Conservation (phyloP, 176 grass and related monocot genomes). For the Oryza punctata region DNA sequence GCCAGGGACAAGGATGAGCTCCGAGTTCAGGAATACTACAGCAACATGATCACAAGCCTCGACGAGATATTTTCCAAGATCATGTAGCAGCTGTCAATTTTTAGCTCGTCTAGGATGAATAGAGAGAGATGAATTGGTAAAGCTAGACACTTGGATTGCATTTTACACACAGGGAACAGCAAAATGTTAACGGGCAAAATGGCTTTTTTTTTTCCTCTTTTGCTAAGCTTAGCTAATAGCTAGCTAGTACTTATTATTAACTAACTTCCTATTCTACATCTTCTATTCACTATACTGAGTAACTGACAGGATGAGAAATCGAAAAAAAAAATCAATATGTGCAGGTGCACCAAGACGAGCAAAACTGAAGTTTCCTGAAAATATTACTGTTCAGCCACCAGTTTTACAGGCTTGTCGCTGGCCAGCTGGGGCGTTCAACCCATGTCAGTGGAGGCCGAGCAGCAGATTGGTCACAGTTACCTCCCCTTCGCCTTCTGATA, state of each 20-base stretch:
- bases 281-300: conserved; percentile 35
- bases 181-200: conserved; percentile 41
- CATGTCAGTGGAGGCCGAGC: conserved; percentile 5
- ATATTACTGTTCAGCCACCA: conserved; percentile 24
- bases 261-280: conserved; percentile 40
- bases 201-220: conserved; percentile 13
- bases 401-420: conserved; percentile 38
- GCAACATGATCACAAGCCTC: conserved; percentile 58
- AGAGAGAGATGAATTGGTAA: background rate
- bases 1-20: conserved; percentile 59
- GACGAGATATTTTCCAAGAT: conserved; percentile 70
- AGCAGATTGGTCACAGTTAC: conserved; percentile 25
- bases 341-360: conserved; percentile 45
- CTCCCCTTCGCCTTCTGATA: conserved; percentile 36
- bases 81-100: conserved; percentile 29
- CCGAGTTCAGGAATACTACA: conserved; percentile 54
- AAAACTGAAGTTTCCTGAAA: conserved; percentile 44
- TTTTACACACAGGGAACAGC: conserved; percentile 24
- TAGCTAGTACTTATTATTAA: conserved; percentile 39
- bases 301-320: background rate
- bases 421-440: background rate
- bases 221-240: conserved; percentile 27
- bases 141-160: background rate
- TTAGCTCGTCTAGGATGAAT: conserved; percentile 1
- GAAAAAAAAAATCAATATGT: conserved; percentile 50